A percentile compares a stretch with the other conserved stretches of the same genome.
Conservation (phyloP, 2,329 filamentous ascomycete genomes). For the Colletotrichum sp. region DNA sequence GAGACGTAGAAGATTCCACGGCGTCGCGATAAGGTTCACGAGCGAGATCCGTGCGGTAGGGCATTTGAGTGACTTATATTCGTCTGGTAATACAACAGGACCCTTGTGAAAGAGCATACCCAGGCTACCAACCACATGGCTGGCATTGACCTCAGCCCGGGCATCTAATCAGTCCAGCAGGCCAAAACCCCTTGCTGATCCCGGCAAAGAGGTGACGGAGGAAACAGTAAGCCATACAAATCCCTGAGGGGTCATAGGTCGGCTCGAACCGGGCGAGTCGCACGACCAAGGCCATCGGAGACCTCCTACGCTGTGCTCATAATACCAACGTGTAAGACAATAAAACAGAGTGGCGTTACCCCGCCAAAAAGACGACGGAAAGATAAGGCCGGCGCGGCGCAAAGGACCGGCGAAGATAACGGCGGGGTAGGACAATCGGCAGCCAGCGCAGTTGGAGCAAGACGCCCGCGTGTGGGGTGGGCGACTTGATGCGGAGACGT, state of each 20-base stretch:
- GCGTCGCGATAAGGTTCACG: conserved; percentile 9
- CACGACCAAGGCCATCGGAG: not conserved
- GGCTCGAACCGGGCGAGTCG: not conserved
- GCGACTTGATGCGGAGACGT: conserved; percentile 6
- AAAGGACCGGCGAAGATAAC: conserved; percentile 11
- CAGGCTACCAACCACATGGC: conserved; percentile 8
- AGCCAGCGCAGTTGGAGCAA: conserved; percentile 1
- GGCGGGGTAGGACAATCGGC: conserved; percentile 19
- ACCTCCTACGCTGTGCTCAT: conserved; percentile 10
- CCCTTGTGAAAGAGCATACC: not conserved
- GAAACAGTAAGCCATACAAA: not conserved
- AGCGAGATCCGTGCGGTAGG: not conserved
- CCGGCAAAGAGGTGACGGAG: not conserved
- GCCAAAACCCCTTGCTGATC: not conserved
- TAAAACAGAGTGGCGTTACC: conserved; percentile 1
- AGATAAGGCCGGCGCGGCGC: not conserved
- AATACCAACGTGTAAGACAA: conserved; percentile 14
- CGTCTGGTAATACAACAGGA: not conserved
- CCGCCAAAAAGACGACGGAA: not conserved
- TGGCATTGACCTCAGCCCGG: not conserved
- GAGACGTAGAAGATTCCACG: not conserved
- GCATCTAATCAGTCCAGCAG: not conserved
- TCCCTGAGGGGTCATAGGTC: not conserved
- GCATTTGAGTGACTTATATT: conserved; percentile 5
- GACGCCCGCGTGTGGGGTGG: conserved; percentile 12